These are phyloP conservation scores for Psophocarpus tetragonolobus DNA, from an alignment of 306 rosid genomes.

Conservation along the genomic window DNA sequence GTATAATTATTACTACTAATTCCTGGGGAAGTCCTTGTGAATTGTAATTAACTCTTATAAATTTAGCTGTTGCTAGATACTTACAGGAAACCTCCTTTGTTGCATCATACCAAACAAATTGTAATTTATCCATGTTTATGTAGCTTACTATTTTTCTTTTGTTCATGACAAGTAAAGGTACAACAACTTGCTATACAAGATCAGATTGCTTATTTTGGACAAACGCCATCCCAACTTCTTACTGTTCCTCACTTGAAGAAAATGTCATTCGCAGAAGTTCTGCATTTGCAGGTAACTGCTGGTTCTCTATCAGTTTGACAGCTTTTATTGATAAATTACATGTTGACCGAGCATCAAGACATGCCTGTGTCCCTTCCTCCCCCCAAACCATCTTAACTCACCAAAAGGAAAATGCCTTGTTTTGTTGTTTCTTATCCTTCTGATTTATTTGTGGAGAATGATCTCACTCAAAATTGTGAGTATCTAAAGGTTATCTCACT, in stretches of 20 bases:
- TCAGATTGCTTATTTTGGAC: slow-evolving; percentile 98
- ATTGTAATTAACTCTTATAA: not conserved
- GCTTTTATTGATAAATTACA: slow-evolving; percentile 16
- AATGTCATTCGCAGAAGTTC: slow-evolving; percentile 84
- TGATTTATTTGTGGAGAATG: not conserved
- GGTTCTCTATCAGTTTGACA: slow-evolving; percentile 21
- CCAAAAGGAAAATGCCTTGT: not conserved
- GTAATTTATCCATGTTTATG: slow-evolving; percentile 14
- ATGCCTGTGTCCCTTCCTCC: not conserved
- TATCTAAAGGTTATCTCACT: not conserved
- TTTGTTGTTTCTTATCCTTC: slow-evolving; percentile 6
- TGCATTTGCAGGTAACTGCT: slow-evolving; percentile 85
- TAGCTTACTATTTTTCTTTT: slow-evolving; percentile 19
- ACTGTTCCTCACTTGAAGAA: slow-evolving; percentile 81
- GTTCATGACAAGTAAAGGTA: slow-evolving; percentile 55
- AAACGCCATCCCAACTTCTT: slow-evolving; percentile 97
- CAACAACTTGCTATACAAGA: slow-evolving; percentile 94
- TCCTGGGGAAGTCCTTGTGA: not conserved
- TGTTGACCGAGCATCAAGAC: slow-evolving; percentile 1
- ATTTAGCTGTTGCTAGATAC: not conserved
- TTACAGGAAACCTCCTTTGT: slow-evolving; percentile 2
- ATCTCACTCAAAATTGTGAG: not conserved
- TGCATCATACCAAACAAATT: not conserved
- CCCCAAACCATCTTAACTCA: not conserved
- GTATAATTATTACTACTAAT: not conserved